These are phyloP conservation scores for Rhytidhysteron rufulum DNA, from an alignment of 2,329 filamentous ascomycete genomes.

Conservation along the genomic window DNA sequence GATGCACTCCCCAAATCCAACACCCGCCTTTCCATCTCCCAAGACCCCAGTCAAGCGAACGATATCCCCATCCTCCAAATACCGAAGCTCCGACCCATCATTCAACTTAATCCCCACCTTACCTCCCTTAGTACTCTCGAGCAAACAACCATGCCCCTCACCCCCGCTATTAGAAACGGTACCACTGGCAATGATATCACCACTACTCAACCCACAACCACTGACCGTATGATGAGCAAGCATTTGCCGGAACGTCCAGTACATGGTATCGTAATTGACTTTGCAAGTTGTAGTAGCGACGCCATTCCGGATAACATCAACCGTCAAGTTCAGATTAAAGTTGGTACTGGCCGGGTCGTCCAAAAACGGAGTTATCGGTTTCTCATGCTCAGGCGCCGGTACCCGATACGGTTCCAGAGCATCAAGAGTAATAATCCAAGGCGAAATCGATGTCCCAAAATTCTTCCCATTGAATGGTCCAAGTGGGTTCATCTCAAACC, in stretches of 20 bases:
- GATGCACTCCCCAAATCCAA: conserved; percentile 41
- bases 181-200: conserved; percentile 43
- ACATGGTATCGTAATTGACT: conserved; percentile 37
- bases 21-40: conserved; percentile 24
- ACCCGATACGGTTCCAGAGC: conserved; percentile 45
- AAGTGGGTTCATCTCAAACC: conserved; percentile 57
- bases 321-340: conserved; percentile 22
- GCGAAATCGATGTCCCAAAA: conserved; percentile 57
- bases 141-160: conserved; percentile 39
- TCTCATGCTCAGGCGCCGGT: conserved; percentile 16
- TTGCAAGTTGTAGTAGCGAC: conserved; percentile 18
- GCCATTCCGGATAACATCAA: conserved; percentile 17
- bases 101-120: conserved; percentile 21
- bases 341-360: conserved; percentile 19
- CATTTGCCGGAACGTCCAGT: conserved; percentile 46
- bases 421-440: conserved; percentile 60
- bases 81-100: conserved; percentile 30
- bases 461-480: conserved; percentile 61
- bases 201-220: conserved; percentile 40
- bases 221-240: conserved; percentile 42
- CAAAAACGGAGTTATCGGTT: conserved; percentile 20
- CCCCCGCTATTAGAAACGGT: conserved; percentile 40
- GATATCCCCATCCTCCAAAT: conserved; percentile 41
- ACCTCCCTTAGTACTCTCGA: conserved; percentile 39
- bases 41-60: conserved; percentile 35